A percentile compares a stretch with the other conserved stretches of the same genome.
Evolutionary conservation across 2,329 filamentous ascomycete genomes (phyloP).

Genomic region (Curvularia hawaiiensis): DNA sequence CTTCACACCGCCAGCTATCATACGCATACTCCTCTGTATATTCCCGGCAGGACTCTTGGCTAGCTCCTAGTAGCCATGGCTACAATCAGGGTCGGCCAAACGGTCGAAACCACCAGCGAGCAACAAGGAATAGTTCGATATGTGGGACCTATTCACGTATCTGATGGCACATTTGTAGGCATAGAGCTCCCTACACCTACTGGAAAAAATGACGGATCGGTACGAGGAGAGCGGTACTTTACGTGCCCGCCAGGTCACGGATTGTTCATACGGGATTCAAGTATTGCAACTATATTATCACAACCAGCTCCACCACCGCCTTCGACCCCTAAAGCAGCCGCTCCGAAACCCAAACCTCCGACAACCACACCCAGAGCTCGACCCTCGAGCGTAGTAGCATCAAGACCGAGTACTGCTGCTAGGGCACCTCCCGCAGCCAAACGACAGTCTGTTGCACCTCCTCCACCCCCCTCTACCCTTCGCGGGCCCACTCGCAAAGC

Average conservation of each 20-base stretch:
- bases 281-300: constrained; percentile 61
- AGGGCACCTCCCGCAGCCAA: constrained; percentile 24
- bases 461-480: constrained; percentile 13
- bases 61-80: constrained; percentile 27
- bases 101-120: constrained; percentile 78
- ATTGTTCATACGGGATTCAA: constrained; percentile 84
- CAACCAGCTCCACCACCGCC: constrained; percentile 49
- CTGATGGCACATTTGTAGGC: constrained; percentile 84
- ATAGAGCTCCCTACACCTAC: constrained; percentile 81
- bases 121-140: constrained; percentile 80
- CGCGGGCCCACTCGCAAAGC: constrained; percentile 26
- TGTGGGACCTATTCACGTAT: constrained; percentile 79
- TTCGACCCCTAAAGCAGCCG: constrained; percentile 9
- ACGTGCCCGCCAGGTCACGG: constrained; percentile 72
- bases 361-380: constrained; percentile 26
- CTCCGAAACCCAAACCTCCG: constrained; percentile 21
- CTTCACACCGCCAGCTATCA: constrained; percentile 6
- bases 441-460: constrained; percentile 29
- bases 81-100: constrained; percentile 63
- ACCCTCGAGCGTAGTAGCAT: constrained; percentile 30
- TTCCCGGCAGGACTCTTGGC: neutral
- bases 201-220: constrained; percentile 93
- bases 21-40: constrained; percentile 4
- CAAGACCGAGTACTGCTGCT: constrained; percentile 17
- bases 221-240: constrained; percentile 88